Percentiles rank a stretch among this genome's conserved stretches.
Conservation (phyloP, 352 stramenopile species). For the Globisporangium uncinulatum region DNA sequence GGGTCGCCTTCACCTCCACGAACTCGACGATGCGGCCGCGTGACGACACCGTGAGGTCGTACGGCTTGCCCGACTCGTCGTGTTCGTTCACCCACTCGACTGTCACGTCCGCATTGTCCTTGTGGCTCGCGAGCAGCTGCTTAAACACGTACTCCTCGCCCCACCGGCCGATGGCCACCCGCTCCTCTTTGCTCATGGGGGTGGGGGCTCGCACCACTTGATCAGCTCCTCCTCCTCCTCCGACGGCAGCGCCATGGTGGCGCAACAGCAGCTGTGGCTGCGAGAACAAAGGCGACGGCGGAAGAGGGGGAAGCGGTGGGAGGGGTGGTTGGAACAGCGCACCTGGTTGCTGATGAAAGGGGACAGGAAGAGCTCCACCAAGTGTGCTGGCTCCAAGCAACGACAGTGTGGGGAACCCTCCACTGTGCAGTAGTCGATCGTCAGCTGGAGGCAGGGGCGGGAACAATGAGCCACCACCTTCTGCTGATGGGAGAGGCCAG, state of each 20-base stretch:
- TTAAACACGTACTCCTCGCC: slow-evolving; percentile 81
- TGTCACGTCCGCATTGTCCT: slow-evolving; percentile 22
- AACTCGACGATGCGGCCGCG: slow-evolving; percentile 61
- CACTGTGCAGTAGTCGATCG: too few species aligned
- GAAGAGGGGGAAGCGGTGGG: background rate
- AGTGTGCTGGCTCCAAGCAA: too few species aligned
- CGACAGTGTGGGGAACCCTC: too few species aligned
- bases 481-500: background rate
- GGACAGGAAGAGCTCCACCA: too few species aligned
- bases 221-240: background rate
- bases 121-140: slow-evolving; percentile 48
- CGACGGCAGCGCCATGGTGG: too few species aligned
- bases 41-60: slow-evolving; percentile 64
- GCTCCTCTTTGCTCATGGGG: slow-evolving; percentile 69
- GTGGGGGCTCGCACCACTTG: slow-evolving; percentile 29
- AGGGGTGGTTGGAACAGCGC: slow-evolving; percentile 5
- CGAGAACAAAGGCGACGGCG: background rate
- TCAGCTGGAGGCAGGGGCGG: background rate
- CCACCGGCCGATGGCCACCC: slow-evolving; percentile 73
- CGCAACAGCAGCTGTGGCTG: background rate
- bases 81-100: slow-evolving; percentile 74
- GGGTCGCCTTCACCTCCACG: slow-evolving; percentile 83
- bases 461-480: background rate
- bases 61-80: slow-evolving; percentile 77
- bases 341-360: too few species aligned